Base-by-base conservation (phyloP, 176 grass and related monocot genomes). In the Ampelocalamus luodianensis region DNA sequence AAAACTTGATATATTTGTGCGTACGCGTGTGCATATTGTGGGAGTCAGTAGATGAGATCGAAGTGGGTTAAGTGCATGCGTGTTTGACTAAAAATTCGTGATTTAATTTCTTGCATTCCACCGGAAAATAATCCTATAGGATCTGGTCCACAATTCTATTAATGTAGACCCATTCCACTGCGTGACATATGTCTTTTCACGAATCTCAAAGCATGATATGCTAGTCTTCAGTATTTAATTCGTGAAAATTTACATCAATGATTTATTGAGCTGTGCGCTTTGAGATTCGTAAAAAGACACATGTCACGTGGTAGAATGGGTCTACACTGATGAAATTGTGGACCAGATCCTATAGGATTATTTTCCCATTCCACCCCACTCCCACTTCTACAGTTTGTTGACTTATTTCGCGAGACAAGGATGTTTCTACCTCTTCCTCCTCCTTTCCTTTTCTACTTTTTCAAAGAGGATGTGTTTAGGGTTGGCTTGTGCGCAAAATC, bases 91-190 rank as follows among this genome's bases (percentile, higher is more conserved):
- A 1, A 50, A 14, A 2, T 61, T 45, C 6, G 66, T 55, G 20
- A 20, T 73, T 51, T 68, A 61, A 5, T 81, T 74, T 45, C 71
- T 76, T 90, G 71, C 44, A 5, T 36, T 65, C 20, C 43, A 82
- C 58, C 70, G n/a, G n/a, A n/a, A n/a, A n/a, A n/a, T n/a, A n/a
- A n/a, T n/a, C n/a, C n/a, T n/a, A n/a, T n/a, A n/a, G n/a, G n/a
- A n/a, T n/a, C n/a, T n/a, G n/a, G n/a, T n/a, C n/a, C n/a, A n/a
- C n/a, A n/a, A n/a, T n/a, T n/a, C n/a, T n/a, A n/a, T n/a, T n/a
- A n/a, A n/a, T n/a, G n/a, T n/a, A n/a, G n/a, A n/a, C n/a, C n/a
- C n/a, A n/a, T n/a, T n/a, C n/a, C n/a, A n/a, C n/a, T n/a, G n/a
- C n/a, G n/a, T n/a, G n/a, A n/a, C n/a, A n/a, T n/a, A n/a, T n/a